phyloP scores from a whole-genome alignment of 345 rosid genomes.

The Atalantia buxifolia region DNA sequence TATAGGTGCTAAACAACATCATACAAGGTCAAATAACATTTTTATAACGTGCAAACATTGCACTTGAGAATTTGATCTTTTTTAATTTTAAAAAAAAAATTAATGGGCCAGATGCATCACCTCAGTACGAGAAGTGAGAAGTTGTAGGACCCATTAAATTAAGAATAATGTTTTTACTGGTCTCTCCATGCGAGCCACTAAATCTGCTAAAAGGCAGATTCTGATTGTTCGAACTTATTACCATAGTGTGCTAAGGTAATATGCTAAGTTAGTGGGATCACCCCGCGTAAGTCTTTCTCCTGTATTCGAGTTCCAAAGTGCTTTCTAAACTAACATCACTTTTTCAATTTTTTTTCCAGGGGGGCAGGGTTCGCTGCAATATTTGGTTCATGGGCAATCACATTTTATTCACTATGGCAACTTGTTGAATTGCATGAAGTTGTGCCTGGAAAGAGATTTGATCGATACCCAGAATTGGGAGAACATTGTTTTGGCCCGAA shows the following conservation, averaged over 20 bases:
- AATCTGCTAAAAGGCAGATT: too few relatives aligned
- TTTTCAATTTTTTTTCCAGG: not conserved
- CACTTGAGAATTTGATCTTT: too few relatives aligned
- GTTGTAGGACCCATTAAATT: too few relatives aligned
- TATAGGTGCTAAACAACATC: not conserved
- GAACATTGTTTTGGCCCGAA: slow-evolving; percentile 23
- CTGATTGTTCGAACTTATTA: too few relatives aligned
- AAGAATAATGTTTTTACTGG: too few relatives aligned
- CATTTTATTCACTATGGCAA: slow-evolving; percentile 31
- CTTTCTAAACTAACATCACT: not conserved
- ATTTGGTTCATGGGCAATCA: slow-evolving; percentile 23
- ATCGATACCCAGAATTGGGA: slow-evolving; percentile 33
- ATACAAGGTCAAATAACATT: not conserved
- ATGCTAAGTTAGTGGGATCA: too few relatives aligned
- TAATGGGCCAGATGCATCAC: too few relatives aligned
- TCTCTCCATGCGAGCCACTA: too few relatives aligned
- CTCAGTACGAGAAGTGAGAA: too few relatives aligned
- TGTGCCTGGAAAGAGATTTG: slow-evolving; percentile 30
- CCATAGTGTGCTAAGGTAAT: too few relatives aligned
- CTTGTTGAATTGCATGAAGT: slow-evolving; percentile 30
- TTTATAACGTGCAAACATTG: not conserved
- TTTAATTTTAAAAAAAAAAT: too few relatives aligned
- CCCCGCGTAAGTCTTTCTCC: too few relatives aligned
- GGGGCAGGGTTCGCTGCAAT: slow-evolving; percentile 7
- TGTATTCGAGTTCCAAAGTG: not conserved